Base-by-base conservation (phyloP, 305 asterid species). In the Nicotiana rustica region DNA sequence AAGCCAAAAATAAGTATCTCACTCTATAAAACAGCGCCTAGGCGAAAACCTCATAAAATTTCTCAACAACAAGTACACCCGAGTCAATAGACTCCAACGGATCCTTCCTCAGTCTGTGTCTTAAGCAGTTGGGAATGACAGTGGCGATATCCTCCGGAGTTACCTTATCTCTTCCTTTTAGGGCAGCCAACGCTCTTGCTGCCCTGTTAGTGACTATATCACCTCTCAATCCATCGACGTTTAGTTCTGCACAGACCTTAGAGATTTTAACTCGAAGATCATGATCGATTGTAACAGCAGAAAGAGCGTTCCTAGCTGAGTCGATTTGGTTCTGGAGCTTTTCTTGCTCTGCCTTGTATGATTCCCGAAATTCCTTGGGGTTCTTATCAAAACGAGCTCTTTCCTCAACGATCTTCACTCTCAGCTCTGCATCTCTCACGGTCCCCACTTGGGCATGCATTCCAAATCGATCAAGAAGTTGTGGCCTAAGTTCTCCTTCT, bases 381-480 rank as follows among this genome's bases (percentile, higher is more conserved):
- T 92, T 93, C 81, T 35, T 88, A 78, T 96, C 98, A 36, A 96
- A 96, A 14, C 98, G 88, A 33, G 93, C 91, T 68, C 99, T 90
- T 87, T 95, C 98, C 89, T 95, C 97, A 0, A 96, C 99, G 8
- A 96, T 96, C 82, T 95, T 93, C 6, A 96, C 98, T 18, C 99
- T 82, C 33, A 96, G 98, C 85, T 96, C 99, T 0, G 99, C 98
- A 67, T 95, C 98, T 68, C 86, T 89, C n/a, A 95, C 98, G 0
- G 99, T 95, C 47, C 98, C 98, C 1, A 95, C 99, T 59, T 96
- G 98, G 0, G 99, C 99, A 35, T 96, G 99, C 99, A 96, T 96
- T 69, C 99, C 99, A 81, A 96, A 96, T 35, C 97, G 91, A 82
- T 96, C 99, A 62, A 96, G 99, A 84, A 96, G 98, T 67, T 96